Evolutionary conservation across 2,329 filamentous ascomycete genomes (phyloP).

Genomic region (Phialemoniopsis sp.): DNA sequence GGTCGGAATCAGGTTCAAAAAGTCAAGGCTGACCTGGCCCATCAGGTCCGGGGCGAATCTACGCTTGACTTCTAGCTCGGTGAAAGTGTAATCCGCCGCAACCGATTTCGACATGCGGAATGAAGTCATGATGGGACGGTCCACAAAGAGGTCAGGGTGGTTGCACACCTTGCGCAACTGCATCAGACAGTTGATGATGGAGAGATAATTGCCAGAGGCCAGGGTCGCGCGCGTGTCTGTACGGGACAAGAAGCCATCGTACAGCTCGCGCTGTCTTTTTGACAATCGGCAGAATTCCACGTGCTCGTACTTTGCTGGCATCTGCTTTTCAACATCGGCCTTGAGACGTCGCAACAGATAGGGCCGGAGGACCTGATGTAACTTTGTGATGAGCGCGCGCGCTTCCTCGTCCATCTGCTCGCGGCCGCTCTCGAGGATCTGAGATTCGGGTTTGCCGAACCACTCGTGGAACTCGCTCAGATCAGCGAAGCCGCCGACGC

Average conservation of each 20-base stretch:
- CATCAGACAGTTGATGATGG: constrained; percentile 98
- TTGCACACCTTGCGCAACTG: constrained; percentile 97
- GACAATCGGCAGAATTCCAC: constrained; percentile 94
- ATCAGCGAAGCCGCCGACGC: constrained; percentile 86
- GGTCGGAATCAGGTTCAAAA: constrained; percentile 75
- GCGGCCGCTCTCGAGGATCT: constrained; percentile 90
- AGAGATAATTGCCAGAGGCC: constrained; percentile 90
- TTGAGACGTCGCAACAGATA: constrained; percentile 90
- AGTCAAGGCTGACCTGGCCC: constrained; percentile 64
- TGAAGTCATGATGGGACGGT: constrained; percentile 92
- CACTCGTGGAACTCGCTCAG: constrained; percentile 95
- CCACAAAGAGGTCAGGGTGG: constrained; percentile 94
- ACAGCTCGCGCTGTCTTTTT: constrained; percentile 90
- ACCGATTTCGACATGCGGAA: constrained; percentile 86
- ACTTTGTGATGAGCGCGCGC: constrained; percentile 83
- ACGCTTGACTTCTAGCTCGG: constrained; percentile 65
- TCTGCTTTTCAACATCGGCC: constrained; percentile 96
- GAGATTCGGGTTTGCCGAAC: constrained; percentile 91
- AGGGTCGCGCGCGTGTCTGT: constrained; percentile 86
- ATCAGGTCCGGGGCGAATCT: constrained; percentile 59
- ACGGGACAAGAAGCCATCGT: constrained; percentile 92
- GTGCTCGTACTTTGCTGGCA: constrained; percentile 97
- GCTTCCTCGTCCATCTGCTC: constrained; percentile 94
- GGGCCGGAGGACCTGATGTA: constrained; percentile 89
- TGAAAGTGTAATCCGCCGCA: constrained; percentile 67